Evolutionary conservation across 495 filamentous ascomycete genomes (phyloP).

Genomic region (Daldinia caldariorum): DNA sequence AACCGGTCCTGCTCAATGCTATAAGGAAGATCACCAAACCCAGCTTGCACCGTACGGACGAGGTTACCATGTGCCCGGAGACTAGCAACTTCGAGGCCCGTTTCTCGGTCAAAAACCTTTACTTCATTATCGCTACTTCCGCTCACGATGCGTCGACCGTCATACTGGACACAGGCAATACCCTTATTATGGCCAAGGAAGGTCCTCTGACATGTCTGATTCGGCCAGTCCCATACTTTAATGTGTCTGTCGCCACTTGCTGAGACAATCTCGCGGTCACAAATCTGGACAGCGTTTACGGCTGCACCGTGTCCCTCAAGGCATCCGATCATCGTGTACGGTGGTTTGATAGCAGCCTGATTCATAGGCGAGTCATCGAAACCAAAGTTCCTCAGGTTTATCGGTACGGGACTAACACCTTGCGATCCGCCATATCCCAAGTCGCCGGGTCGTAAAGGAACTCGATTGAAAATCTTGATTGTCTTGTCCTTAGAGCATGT

Average conservation of each 20-base stretch:
- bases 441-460: conserved; percentile 71
- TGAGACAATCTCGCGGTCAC: conserved; percentile 86
- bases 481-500: conserved; percentile 97
- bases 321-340: conserved; percentile 80
- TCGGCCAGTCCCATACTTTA: conserved; percentile 92
- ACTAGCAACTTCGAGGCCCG: conserved; percentile 87
- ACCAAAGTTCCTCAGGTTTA: conserved; percentile 58
- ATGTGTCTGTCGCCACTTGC: conserved; percentile 92
- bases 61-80: conserved; percentile 81
- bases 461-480: conserved; percentile 94
- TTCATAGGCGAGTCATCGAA: conserved; percentile 58
- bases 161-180: conserved; percentile 97
- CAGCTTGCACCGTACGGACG: conserved; percentile 93
- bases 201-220: conserved; percentile 76
- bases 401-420: conserved; percentile 63
- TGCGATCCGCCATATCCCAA: conserved; percentile 64
- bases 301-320: conserved; percentile 87
- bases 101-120: conserved; percentile 87
- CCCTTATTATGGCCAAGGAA: conserved; percentile 91
- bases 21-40: conserved; percentile 88
- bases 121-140: conserved; percentile 96
- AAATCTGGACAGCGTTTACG: conserved; percentile 95
- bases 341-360: conserved; percentile 59
- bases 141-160: conserved; percentile 94
- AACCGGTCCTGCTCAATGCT: conserved; percentile 74